Evolutionary conservation across 2,329 filamentous ascomycete species (phyloP), one percentile per base, ranked within the genome.

Genomic region (Ophiosphaerella narmari): DNA sequence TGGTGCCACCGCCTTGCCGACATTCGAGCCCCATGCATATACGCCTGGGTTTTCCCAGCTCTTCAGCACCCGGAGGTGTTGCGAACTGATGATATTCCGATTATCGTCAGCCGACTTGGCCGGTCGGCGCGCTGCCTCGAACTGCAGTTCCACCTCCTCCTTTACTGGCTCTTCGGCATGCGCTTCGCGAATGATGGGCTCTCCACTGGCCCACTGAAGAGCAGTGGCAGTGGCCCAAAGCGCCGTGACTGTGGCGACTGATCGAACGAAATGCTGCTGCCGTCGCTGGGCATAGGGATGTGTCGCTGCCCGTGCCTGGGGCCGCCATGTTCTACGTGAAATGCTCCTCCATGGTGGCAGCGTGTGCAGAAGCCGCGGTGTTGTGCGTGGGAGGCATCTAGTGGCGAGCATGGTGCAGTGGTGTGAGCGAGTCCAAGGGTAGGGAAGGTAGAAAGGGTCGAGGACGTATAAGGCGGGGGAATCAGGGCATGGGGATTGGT

Each of bases 1-100:
- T 1, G 92, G 91, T 36, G 92, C 91, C 33, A 89, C 90, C n/a
- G 96, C 92, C 61, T 83, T 83, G 52, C 91, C 90, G 13, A 79
- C 78, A 65, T 99, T 99, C 14, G 88, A 91, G 0, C 94, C 94
- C 93, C 94, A 99, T 5, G 88, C 86, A 74, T 96, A 97, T 0
- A 97, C 88, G 2, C 92, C 94, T 0, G 94, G 93, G 52, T 89
- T 86, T 73, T 86, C 84, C 79, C 85, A 82, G 73, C 90, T 95
- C 67, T 84, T 85, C 76, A 89, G 91, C 50, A 96, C 89, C 76
- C 97, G 93, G 5, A 90, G 76, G 74, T 96, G 91, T 70, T 96
- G 90, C 9, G 89, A 90, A 67, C 89, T 93, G 61, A 96, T 85
- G 49, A 89, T 74, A 47, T 91, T 88, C 49, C 89, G 77, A 55